Conservation (phyloP, 257 asterid genomes). For the Primulina huaijiensis region DNA sequence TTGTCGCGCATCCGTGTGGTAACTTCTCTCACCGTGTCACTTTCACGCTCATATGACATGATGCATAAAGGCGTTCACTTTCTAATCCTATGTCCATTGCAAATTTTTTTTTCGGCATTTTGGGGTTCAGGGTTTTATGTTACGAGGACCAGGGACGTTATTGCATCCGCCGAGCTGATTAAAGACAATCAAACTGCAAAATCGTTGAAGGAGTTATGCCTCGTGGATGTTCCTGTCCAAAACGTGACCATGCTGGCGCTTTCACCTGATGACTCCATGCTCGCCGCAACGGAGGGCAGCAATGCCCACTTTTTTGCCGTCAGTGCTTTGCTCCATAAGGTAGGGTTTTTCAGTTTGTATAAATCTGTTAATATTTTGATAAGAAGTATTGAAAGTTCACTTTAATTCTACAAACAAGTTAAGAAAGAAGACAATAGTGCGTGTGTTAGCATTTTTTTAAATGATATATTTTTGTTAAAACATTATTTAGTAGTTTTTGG, state of each 20-base stretch:
- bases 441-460: not conserved
- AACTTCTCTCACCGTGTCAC: not conserved
- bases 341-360: slow-evolving; percentile 9
- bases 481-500: too few relatives aligned
- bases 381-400: not conserved
- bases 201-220: slow-evolving; percentile 55
- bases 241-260: slow-evolving; percentile 58
- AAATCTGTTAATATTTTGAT: not conserved
- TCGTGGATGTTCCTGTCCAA: slow-evolving; percentile 58
- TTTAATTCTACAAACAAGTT: not conserved
- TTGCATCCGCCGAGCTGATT: slow-evolving; percentile 57
- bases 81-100: not conserved
- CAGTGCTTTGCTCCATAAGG: slow-evolving; percentile 81
- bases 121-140: slow-evolving; percentile 80
- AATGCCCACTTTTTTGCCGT: slow-evolving; percentile 68
- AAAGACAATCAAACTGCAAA: slow-evolving; percentile 45
- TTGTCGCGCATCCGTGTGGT: slow-evolving; percentile 74
- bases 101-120: not conserved
- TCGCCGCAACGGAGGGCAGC: slow-evolving; percentile 59
- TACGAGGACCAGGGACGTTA: slow-evolving; percentile 72
- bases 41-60: not conserved
- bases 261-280: slow-evolving; percentile 68
- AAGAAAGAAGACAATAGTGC: not conserved
- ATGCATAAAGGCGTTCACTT: not conserved
- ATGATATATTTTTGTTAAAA: too few relatives aligned